These are phyloP conservation scores for Plasmodium chabaudi DNA, from an alignment of 169 alveolate genomes.

Conservation along the genomic window DNA sequence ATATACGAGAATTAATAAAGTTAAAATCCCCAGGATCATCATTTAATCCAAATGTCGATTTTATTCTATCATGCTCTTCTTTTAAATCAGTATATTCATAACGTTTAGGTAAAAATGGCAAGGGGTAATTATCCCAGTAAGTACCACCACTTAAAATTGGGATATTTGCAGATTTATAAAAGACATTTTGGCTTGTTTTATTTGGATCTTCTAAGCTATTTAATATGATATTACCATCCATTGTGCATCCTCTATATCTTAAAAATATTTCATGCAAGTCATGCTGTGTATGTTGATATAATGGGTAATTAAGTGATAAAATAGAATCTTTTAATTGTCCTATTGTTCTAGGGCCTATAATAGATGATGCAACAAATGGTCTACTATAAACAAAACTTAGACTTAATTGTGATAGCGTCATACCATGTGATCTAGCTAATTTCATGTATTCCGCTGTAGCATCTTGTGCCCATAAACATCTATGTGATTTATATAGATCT, in stretches of 20 bases:
- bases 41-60: slow-evolving; percentile 83
- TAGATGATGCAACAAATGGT: slow-evolving; percentile 88
- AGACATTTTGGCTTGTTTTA: slow-evolving; percentile 85
- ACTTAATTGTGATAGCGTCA: slow-evolving; percentile 86
- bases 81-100: slow-evolving; percentile 74
- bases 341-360: slow-evolving; percentile 88
- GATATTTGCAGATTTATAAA: slow-evolving; percentile 81
- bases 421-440: slow-evolving; percentile 86
- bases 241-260: slow-evolving; percentile 89
- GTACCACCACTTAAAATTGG: slow-evolving; percentile 92
- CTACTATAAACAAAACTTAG: slow-evolving; percentile 84
- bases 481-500: slow-evolving; percentile 87
- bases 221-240: slow-evolving; percentile 89
- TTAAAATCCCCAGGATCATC: slow-evolving; percentile 88
- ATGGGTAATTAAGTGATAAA: slow-evolving; percentile 84
- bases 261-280: slow-evolving; percentile 87
- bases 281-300: slow-evolving; percentile 79
- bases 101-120: slow-evolving; percentile 74
- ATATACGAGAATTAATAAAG: slow-evolving; percentile 83
- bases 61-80: slow-evolving; percentile 73
- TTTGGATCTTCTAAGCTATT: slow-evolving; percentile 83
- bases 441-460: slow-evolving; percentile 87
- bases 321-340: slow-evolving; percentile 89
- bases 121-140: slow-evolving; percentile 81
- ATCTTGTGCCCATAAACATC: slow-evolving; percentile 90